Evolutionary conservation across 2,329 filamentous ascomycete genomes (phyloP), one percentile per base, ranked within the genome.

Genomic region (Colletotrichum tofieldiae): DNA sequence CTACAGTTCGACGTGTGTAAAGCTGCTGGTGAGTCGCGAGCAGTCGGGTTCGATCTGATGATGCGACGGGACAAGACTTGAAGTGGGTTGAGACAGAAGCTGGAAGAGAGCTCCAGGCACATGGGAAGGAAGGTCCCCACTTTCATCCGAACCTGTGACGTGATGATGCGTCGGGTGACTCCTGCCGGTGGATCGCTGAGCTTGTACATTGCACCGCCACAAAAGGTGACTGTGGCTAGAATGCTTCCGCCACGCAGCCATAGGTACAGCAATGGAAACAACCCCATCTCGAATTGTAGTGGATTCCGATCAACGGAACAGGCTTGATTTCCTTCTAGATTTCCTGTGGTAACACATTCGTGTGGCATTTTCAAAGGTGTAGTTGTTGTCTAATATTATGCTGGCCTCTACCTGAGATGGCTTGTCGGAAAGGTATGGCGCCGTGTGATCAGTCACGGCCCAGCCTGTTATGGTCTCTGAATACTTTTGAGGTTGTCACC

Each of bases 101-200:
- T 71, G 45, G 52, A 14, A 20, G 14, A 23, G 58, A 63, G 58
- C 69, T 71, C 45, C 23, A 56, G 51, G 56, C 37, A 14, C 26
- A 51, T 49, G 55, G 26, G 37, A 52, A 32, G 51, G 49, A 41
- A 68, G 68, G 69, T 72, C 69, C 43, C 69, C 69, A 72, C 69
- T 68, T 62, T 58, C 67, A 37, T 71, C 67, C 51, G 63, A 68
- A 51, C 69, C 69, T 72, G 65, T 72, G 69, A 72, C 69, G 69
- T 72, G 69, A 72, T 72, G 65, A 68, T 72, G 69, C 58, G 66
- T 63, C 52, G 32, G 54, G 45, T 41, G 60, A 56, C n/a, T 39
- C 23, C 23, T 58, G 54, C 52, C 23, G 37, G 23, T 60, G 52
- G 39, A n/a, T 20, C 29, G 55, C 20, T 29, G 18, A 43, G 7